Percentiles rank a stretch among this genome's conserved stretches.
These are phyloP conservation scores for Naganishia albida DNA, from an alignment of 1,284 basidiomycete genomes.

Conservation along the genomic window DNA sequence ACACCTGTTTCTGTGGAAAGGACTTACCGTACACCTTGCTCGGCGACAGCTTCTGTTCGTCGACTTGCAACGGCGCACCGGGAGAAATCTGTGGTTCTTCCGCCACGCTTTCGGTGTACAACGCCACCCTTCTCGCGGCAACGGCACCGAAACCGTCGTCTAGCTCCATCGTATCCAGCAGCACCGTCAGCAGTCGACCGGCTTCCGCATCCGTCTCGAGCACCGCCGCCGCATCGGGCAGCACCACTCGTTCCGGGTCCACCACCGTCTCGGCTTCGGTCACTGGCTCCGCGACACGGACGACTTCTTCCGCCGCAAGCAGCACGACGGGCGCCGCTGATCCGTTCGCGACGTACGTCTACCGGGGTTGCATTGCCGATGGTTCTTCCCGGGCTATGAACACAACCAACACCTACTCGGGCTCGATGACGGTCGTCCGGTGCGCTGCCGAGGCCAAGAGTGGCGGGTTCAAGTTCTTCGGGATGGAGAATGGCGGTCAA, in stretches of 20 bases:
- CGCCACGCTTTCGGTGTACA: conserved; percentile 20
- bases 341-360: conserved; percentile 18
- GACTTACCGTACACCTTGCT: conserved; percentile 21
- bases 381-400: conserved; percentile 18
- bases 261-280: background rate
- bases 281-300: background rate
- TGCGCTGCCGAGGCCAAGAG: conserved; percentile 29
- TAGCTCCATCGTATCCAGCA: background rate
- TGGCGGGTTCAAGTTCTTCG: conserved; percentile 36
- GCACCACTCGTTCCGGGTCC: background rate
- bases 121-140: conserved; percentile 4
- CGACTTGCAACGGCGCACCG: conserved; percentile 39
- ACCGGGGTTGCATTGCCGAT: conserved; percentile 22
- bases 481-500: conserved; percentile 36
- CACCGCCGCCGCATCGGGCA: background rate
- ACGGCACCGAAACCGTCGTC: conserved; percentile 3
- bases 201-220: conserved; percentile 7
- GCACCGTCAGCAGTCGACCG: conserved; percentile 8
- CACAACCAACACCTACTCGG: conserved; percentile 24
- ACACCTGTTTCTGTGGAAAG: conserved; percentile 32
- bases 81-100: conserved; percentile 39
- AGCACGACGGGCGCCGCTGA: conserved; percentile 12
- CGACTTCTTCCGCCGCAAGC: conserved; percentile 2
- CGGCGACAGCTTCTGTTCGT: conserved; percentile 33
- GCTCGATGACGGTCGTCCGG: conserved; percentile 35